phyloP scores from a whole-genome alignment of 495 filamentous ascomycete species.

The Corynascus novoguineensis region DNA sequence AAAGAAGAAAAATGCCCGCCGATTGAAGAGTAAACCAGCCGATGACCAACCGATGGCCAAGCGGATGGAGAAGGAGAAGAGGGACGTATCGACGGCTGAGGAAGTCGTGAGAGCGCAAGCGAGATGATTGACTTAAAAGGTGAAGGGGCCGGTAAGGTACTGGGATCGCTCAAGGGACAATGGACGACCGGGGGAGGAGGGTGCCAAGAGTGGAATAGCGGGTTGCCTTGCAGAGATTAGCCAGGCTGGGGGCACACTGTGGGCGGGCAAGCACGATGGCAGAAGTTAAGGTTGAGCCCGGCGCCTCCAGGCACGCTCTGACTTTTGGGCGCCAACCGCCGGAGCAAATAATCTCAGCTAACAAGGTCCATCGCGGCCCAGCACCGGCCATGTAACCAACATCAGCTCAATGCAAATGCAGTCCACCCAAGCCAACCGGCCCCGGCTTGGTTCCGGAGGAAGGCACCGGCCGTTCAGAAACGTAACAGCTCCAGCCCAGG shows the following conservation, averaged over 20 bases:
- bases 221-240: slow-evolving; percentile 35
- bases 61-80: slow-evolving; percentile 23
- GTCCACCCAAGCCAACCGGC: slow-evolving; percentile 15
- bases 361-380: slow-evolving; percentile 21
- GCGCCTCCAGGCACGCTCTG: background rate
- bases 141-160: slow-evolving; percentile 33
- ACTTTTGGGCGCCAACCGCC: slow-evolving; percentile 1
- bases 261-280: slow-evolving; percentile 13
- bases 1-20: slow-evolving; percentile 18
- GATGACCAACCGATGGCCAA: slow-evolving; percentile 28
- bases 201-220: slow-evolving; percentile 32
- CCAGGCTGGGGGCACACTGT: slow-evolving; percentile 22
- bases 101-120: slow-evolving; percentile 42
- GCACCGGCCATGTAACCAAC: slow-evolving; percentile 14
- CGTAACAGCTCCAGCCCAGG: too few relatives aligned
- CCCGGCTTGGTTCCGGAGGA: background rate
- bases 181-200: slow-evolving; percentile 22
- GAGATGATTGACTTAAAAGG: slow-evolving; percentile 45
- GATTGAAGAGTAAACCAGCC: slow-evolving; percentile 20
- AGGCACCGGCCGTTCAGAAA: too few relatives aligned
- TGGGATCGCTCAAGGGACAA: slow-evolving; percentile 34
- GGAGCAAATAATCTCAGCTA: slow-evolving; percentile 8
- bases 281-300: slow-evolving; percentile 11
- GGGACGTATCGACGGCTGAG: slow-evolving; percentile 31
- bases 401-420: background rate